These are phyloP conservation scores for Pseudogymnoascus sp. DNA, from an alignment of 2,329 filamentous ascomycete species.

Conservation along the genomic window DNA sequence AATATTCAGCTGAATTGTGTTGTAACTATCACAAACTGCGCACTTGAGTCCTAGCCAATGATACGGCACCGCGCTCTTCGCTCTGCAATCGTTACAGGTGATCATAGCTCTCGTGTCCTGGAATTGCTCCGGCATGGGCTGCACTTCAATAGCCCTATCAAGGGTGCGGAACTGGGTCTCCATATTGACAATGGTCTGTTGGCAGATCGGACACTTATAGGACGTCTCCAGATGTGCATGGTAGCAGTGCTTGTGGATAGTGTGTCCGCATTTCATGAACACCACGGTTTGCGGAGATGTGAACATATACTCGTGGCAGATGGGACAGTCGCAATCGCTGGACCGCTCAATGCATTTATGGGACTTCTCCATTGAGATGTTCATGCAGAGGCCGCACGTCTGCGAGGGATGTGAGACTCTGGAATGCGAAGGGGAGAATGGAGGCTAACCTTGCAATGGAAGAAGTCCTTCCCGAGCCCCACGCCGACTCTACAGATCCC, in stretches of 20 bases:
- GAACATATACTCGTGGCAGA: conserved; percentile 95
- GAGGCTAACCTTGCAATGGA: conserved; percentile 80
- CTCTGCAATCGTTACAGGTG: conserved; percentile 90
- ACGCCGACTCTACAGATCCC: conserved; percentile 88
- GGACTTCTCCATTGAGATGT: conserved; percentile 72
- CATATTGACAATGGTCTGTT: conserved; percentile 96
- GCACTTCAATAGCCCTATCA: conserved; percentile 74
- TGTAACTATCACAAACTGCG: conserved; percentile 61
- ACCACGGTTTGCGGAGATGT: conserved; percentile 81
- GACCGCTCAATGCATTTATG: conserved; percentile 93
- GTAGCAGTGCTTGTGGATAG: conserved; percentile 87
- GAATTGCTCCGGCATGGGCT: conserved; percentile 88
- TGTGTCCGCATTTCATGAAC: conserved; percentile 92
- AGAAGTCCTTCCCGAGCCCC: conserved; percentile 91
- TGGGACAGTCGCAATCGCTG: conserved; percentile 92
- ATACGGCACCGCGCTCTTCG: conserved; percentile 76
- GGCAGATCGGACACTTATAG: conserved; percentile 95
- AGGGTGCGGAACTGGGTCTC: conserved; percentile 87
- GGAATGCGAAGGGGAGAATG: not conserved
- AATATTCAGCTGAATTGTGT: conserved; percentile 58
- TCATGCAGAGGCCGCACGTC: conserved; percentile 91
- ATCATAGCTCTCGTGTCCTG: conserved; percentile 71
- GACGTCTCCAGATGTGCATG: conserved; percentile 79
- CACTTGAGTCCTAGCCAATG: conserved; percentile 96
- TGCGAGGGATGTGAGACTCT: conserved; percentile 28